Evolutionary conservation across 306 rosid genomes (phyloP).

Genomic region (Cyamopsis tetragonoloba): DNA sequence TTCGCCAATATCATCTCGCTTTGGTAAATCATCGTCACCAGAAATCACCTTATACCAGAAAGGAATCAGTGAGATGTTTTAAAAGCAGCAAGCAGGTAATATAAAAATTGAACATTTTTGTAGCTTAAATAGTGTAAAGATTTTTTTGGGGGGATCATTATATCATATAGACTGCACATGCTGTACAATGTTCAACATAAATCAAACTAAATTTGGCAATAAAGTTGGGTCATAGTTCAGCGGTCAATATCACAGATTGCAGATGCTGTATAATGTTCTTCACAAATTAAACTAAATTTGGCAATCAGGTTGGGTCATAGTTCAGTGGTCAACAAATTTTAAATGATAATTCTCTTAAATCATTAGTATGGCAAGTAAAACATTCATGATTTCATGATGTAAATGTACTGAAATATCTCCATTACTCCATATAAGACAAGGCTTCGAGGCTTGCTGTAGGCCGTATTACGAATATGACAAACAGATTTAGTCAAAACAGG

Average conservation of each 20-base stretch:
- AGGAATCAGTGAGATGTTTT: conserved; percentile 2
- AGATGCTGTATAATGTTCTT: not conserved
- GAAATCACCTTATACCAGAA: conserved; percentile 56
- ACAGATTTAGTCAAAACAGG: not conserved
- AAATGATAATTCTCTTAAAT: not conserved
- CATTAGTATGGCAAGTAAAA: not conserved
- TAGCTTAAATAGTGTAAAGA: not conserved
- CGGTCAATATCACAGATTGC: not conserved
- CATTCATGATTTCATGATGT: not conserved
- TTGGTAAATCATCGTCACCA: conserved; percentile 93
- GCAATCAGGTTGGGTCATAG: not conserved
- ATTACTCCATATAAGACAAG: not conserved
- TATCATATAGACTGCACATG: conserved; percentile 5
- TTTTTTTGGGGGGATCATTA: not conserved
- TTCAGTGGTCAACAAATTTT: conserved; percentile 1
- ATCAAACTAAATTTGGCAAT: not conserved
- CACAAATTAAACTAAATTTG: not conserved
- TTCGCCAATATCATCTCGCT: conserved; percentile 69
- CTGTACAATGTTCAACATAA: not conserved
- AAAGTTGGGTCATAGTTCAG: not conserved
- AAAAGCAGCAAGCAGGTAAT: conserved; percentile 11
- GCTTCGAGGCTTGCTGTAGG: not conserved
- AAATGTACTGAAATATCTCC: conserved; percentile 2
- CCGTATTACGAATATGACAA: not conserved
- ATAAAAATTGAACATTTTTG: not conserved